Conservation (phyloP, 108 stramenopile species). For the Stephanodiscus minutulus region DNA sequence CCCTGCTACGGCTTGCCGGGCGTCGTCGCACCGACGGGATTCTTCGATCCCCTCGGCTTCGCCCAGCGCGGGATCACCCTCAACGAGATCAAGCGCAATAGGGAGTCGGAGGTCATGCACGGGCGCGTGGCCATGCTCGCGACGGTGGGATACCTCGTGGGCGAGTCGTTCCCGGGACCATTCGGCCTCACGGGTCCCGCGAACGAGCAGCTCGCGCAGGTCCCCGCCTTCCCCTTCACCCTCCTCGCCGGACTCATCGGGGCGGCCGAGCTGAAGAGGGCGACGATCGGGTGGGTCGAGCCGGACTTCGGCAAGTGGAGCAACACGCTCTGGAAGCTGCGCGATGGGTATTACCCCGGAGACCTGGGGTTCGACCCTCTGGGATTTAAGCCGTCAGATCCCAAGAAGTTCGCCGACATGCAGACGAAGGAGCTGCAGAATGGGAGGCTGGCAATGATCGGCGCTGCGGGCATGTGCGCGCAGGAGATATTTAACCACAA, state of each 20-base stretch:
- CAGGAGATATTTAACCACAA: constrained; percentile 86
- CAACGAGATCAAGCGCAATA: constrained; percentile 64
- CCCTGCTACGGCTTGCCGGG: constrained; percentile 72
- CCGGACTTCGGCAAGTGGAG: constrained; percentile 50
- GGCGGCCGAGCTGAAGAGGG: constrained; percentile 65
- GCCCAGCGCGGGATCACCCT: constrained; percentile 56
- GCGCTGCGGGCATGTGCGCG: constrained; percentile 65
- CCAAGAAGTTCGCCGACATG: constrained; percentile 62
- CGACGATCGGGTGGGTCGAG: constrained; percentile 73
- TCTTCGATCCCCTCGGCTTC: constrained; percentile 80
- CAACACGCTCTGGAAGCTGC: constrained; percentile 53
- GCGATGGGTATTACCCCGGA: constrained; percentile 81
- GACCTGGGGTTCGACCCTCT: constrained; percentile 90
- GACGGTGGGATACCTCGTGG: constrained; percentile 50
- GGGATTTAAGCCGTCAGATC: constrained; percentile 71
- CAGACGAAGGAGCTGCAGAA: constrained; percentile 88
- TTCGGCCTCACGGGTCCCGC: constrained; percentile 71
- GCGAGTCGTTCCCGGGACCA: constrained; percentile 50
- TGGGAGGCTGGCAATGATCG: constrained; percentile 88
- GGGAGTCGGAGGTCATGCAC: constrained; percentile 77
- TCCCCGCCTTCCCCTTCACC: constrained; percentile 49
- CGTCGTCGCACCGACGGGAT: constrained; percentile 56
- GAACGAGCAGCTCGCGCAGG: constrained; percentile 75
- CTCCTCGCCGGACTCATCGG: constrained; percentile 54
- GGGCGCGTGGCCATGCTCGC: constrained; percentile 77